phyloP scores from a whole-genome alignment of 768 basidiomycete species.

The Trametes sanguinea region DNA sequence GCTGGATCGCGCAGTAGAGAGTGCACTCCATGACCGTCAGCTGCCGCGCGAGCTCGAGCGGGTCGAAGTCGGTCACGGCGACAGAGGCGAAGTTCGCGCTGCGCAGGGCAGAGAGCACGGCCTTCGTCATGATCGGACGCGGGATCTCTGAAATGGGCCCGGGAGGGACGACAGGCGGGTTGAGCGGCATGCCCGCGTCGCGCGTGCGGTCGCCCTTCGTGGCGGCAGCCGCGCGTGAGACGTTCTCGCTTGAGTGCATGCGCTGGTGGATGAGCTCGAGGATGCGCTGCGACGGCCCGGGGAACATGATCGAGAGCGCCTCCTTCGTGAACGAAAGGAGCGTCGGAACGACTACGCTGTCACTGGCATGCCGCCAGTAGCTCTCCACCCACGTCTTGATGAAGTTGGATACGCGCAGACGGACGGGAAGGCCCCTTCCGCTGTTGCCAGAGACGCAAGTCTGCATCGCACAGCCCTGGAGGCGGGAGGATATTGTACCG shows the following conservation, averaged over 20 bases:
- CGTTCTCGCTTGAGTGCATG: slow-evolving; percentile 40
- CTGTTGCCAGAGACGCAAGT: slow-evolving; percentile 77
- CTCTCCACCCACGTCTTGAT: slow-evolving; percentile 93
- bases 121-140: slow-evolving; percentile 83
- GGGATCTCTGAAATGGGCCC: slow-evolving; percentile 67
- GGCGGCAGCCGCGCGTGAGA: slow-evolving; percentile 47
- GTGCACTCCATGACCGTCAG: slow-evolving; percentile 91
- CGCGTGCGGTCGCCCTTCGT: slow-evolving; percentile 49
- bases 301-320: slow-evolving; percentile 62
- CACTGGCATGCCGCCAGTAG: slow-evolving; percentile 82
- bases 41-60: slow-evolving; percentile 90
- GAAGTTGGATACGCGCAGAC: slow-evolving; percentile 88
- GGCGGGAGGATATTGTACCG: slow-evolving; percentile 85
- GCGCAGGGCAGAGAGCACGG: slow-evolving; percentile 66
- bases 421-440: slow-evolving; percentile 88
- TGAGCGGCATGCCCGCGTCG: slow-evolving; percentile 75
- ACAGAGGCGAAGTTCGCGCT: slow-evolving; percentile 64
- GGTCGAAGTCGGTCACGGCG: slow-evolving; percentile 86
- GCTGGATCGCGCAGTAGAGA: slow-evolving; percentile 81
- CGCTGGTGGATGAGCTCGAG: slow-evolving; percentile 59
- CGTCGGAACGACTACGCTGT: slow-evolving; percentile 61
- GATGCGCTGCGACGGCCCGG: slow-evolving; percentile 71
- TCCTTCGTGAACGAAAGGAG: slow-evolving; percentile 64
- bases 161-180: slow-evolving; percentile 48
- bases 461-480: slow-evolving; percentile 53